A percentile compares a stretch with the other conserved stretches of the same genome.
Conservation (phyloP, 768 basidiomycete genomes). For the Terana coerulea region DNA sequence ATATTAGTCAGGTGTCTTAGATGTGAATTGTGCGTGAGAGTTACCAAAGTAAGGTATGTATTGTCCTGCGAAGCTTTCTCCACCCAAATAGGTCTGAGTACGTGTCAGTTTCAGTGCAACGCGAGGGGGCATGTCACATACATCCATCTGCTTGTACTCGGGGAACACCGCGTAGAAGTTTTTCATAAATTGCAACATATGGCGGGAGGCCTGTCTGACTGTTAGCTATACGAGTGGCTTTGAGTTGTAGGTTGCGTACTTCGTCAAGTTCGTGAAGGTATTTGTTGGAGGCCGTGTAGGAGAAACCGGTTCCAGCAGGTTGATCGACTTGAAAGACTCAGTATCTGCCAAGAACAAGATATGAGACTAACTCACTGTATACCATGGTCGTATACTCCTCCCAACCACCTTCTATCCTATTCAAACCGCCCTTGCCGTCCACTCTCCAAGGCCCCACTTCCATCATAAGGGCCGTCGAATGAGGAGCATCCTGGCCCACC, state of each 20-base stretch:
- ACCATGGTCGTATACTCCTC: slow-evolving; percentile 96
- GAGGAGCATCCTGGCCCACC: slow-evolving; percentile 97
- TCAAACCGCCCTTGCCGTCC: slow-evolving; percentile 69
- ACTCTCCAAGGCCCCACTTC: slow-evolving; percentile 92
- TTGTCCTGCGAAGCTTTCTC: slow-evolving; percentile 97
- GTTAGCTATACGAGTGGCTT: not conserved
- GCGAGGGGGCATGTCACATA: no score
- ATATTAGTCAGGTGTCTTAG: not conserved
- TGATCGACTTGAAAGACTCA: slow-evolving; percentile 73
- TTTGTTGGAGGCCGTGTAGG: slow-evolving; percentile 80
- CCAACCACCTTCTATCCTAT: slow-evolving; percentile 85
- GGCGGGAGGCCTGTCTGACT: slow-evolving; percentile 56
- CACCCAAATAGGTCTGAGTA: slow-evolving; percentile 87
- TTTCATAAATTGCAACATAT: slow-evolving; percentile 78
- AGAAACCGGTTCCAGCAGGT: slow-evolving; percentile 94
- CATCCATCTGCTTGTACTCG: slow-evolving; percentile 78
- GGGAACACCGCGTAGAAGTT: slow-evolving; percentile 94
- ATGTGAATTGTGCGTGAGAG: slow-evolving; percentile 14
- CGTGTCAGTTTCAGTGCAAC: no score
- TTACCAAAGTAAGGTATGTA: slow-evolving; percentile 94
- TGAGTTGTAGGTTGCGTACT: slow-evolving; percentile 33
- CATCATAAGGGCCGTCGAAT: slow-evolving; percentile 97
- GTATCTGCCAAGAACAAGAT: not conserved
- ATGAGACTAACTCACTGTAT: slow-evolving; percentile 58
- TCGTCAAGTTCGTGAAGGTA: slow-evolving; percentile 78